Evolutionary conservation across 2,329 filamentous ascomycete species (phyloP).

Genomic region (Lachnum nothofagi): DNA sequence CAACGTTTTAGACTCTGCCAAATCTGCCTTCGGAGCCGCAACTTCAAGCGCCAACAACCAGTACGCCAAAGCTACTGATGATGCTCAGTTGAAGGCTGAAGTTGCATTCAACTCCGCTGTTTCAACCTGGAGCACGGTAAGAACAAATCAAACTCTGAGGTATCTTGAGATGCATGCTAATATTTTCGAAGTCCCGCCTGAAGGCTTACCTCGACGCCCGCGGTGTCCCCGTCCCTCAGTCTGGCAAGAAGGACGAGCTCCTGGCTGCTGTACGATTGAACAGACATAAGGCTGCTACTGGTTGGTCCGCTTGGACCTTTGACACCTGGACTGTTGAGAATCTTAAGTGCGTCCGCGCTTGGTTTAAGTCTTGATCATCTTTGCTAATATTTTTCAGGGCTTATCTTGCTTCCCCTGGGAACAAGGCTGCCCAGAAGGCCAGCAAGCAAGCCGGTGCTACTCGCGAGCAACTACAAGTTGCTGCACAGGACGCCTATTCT

Average conservation of each 20-base stretch:
- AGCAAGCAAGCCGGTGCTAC: conserved; percentile 59
- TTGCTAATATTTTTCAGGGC: conserved; percentile 20
- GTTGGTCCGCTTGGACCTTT: conserved; percentile 71
- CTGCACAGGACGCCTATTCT: conserved; percentile 56
- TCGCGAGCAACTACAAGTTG: conserved; percentile 67
- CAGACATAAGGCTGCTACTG: conserved; percentile 62
- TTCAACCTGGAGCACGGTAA: conserved; percentile 62
- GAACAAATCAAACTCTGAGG: background rate
- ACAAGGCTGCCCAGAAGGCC: conserved; percentile 52
- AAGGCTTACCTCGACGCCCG: conserved; percentile 76
- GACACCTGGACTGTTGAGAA: conserved; percentile 71
- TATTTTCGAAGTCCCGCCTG: conserved; percentile 45
- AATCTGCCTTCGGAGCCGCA: conserved; percentile 62
- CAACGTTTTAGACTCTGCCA: conserved; percentile 51
- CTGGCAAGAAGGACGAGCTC: conserved; percentile 66
- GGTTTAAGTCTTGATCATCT: background rate
- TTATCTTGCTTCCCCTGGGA: conserved; percentile 49
- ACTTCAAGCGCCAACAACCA: conserved; percentile 71
- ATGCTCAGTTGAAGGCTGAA: conserved; percentile 55
- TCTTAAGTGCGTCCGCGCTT: conserved; percentile 47
- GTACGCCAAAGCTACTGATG: conserved; percentile 70
- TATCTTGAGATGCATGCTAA: conserved; percentile 6
- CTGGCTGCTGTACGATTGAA: conserved; percentile 69
- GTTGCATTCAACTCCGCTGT: conserved; percentile 62
- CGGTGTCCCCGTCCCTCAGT: conserved; percentile 68